Evolutionary conservation across 1,284 basidiomycete genomes (phyloP).

Genomic region (Caloboletus firmus): DNA sequence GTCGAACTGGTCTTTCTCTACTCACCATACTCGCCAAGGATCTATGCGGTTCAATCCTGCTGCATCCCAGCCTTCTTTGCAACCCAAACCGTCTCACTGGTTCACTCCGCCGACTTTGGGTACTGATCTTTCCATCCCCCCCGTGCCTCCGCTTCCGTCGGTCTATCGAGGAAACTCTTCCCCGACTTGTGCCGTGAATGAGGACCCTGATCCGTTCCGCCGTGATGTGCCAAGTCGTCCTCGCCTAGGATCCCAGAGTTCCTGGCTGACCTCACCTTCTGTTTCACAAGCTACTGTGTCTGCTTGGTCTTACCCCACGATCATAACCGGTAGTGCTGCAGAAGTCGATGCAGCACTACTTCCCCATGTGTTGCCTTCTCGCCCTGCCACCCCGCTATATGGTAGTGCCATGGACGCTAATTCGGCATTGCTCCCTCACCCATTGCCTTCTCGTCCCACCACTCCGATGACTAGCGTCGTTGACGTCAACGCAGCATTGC

Average conservation of each 20-base stretch:
- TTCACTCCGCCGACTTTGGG: constrained; percentile 45
- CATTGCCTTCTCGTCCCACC: constrained; percentile 25
- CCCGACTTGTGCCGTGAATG: constrained; percentile 40
- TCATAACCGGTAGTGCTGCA: constrained; percentile 38
- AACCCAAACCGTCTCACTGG: constrained; percentile 61
- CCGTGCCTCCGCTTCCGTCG: constrained; percentile 63
- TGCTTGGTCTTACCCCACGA: constrained; percentile 65
- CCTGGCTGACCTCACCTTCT: constrained; percentile 66
- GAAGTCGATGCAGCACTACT: constrained; percentile 47
- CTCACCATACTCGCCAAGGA: constrained; percentile 46
- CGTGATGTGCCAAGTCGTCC: constrained; percentile 44
- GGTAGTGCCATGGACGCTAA: constrained; percentile 43
- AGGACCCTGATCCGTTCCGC: constrained; percentile 63
- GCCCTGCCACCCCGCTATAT: constrained; percentile 35
- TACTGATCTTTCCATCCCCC: constrained; percentile 46
- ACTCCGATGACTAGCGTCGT: constrained; percentile 31
- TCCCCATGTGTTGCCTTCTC: constrained; percentile 32
- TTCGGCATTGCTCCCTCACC: constrained; percentile 39
- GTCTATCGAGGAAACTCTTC: constrained; percentile 48
- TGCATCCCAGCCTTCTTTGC: constrained; percentile 46
- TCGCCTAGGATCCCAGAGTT: constrained; percentile 61
- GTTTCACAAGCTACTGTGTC: constrained; percentile 57
- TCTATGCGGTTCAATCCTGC: constrained; percentile 29
- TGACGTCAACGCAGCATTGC: constrained; percentile 45
- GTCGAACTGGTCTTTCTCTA: constrained; percentile 71